These are phyloP conservation scores for Filosporella fistucella DNA, from an alignment of 495 filamentous ascomycete species.

Conservation along the genomic window DNA sequence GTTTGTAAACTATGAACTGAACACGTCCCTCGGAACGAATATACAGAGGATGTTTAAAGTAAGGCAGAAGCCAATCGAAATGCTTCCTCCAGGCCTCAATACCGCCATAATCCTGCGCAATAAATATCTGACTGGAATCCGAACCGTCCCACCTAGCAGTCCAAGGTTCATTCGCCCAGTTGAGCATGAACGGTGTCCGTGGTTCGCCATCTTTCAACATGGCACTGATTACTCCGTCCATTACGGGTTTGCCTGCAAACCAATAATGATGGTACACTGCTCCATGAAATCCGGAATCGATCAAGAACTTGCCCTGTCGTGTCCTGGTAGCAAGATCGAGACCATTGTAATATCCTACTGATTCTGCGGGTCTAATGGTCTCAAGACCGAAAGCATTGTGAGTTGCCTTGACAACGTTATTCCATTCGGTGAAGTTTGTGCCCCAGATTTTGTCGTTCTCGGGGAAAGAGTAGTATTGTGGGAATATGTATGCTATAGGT, in stretches of 20 bases:
- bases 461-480: background rate
- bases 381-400: background rate
- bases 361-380: background rate
- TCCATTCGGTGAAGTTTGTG: constrained; percentile 1
- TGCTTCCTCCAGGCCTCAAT: background rate
- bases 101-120: background rate
- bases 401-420: background rate
- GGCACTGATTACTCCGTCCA: background rate
- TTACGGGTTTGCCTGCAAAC: background rate
- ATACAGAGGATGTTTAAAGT: background rate
- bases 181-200: background rate
- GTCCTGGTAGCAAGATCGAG: background rate
- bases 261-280: background rate
- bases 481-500: background rate
- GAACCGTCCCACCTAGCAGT: background rate
- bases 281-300: background rate
- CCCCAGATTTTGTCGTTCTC: background rate
- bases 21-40: background rate
- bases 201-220: background rate
- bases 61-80: background rate
- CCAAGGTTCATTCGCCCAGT: background rate
- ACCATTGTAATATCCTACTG: background rate
- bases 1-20: background rate
- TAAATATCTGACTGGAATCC: background rate
- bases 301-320: background rate